Evolutionary conservation across 2,329 filamentous ascomycete species (phyloP).

Genomic region (Diatrype stigma): DNA sequence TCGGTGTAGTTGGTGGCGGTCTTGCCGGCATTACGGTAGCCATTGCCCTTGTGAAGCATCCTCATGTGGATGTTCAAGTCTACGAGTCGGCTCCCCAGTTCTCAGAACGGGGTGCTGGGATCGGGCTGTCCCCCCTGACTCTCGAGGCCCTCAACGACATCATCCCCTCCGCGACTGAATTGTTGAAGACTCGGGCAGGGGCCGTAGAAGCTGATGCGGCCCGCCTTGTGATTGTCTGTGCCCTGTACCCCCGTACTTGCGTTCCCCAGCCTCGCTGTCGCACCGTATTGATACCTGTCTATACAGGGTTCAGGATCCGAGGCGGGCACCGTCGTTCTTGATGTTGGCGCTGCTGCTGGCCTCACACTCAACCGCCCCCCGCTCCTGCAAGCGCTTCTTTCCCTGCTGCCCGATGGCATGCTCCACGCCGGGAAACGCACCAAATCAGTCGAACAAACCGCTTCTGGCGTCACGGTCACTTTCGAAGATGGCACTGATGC

Average conservation of each 20-base stretch:
- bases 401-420: too few relatives aligned
- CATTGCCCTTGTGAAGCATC: conserved; percentile 1
- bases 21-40: conserved; percentile 1
- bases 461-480: too few relatives aligned
- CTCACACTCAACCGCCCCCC: not conserved
- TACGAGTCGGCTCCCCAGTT: conserved; percentile 4
- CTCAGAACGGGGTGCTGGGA: conserved; percentile 2
- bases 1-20: conserved; percentile 3
- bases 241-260: not conserved
- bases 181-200: conserved; percentile 1
- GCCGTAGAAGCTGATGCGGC: conserved; percentile 2
- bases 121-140: conserved; percentile 1
- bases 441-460: too few relatives aligned
- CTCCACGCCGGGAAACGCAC: too few relatives aligned
- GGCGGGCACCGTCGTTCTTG: conserved; percentile 1
- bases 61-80: conserved; percentile 3
- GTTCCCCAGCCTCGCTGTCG: not conserved
- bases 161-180: conserved; percentile 2
- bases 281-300: not conserved
- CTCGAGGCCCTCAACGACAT: conserved; percentile 4
- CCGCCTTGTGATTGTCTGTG: conserved; percentile 3
- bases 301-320: conserved; percentile 2
- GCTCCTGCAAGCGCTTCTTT: too few relatives aligned
- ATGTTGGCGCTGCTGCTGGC: conserved; percentile 1
- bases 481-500: too few relatives aligned